These are phyloP conservation scores for Endoconidiophora polonica DNA, from an alignment of 2,329 filamentous ascomycete genomes.

Conservation along the genomic window DNA sequence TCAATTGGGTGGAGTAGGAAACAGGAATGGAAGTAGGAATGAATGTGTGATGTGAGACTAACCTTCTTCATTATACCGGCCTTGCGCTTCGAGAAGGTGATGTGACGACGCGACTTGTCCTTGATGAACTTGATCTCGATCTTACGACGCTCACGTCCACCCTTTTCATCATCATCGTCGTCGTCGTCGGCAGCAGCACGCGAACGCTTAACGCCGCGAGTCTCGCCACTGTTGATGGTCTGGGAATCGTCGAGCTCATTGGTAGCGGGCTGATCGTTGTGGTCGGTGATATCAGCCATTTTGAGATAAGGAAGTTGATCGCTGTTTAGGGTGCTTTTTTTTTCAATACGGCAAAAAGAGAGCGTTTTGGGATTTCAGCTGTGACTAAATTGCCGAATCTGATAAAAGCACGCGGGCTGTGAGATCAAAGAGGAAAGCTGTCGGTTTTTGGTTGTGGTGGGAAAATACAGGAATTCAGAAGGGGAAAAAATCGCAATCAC, in stretches of 20 bases:
- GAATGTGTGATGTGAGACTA: constrained; percentile 21
- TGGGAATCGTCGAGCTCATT: constrained; percentile 59
- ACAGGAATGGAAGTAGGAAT: not conserved
- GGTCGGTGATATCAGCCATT: constrained; percentile 69
- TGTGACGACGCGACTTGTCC: constrained; percentile 98
- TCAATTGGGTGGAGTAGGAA: not conserved
- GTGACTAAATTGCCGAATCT: no score
- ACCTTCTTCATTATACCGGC: constrained; percentile 99
- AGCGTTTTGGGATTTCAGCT: not conserved
- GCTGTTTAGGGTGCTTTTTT: constrained; percentile 7
- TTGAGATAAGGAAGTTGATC: constrained; percentile 10
- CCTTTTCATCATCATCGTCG: constrained; percentile 95
- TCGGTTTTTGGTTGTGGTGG: not conserved
- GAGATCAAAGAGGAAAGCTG: not conserved
- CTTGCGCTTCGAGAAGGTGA: constrained; percentile 99
- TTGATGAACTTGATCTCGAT: constrained; percentile 99
- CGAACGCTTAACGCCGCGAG: constrained; percentile 76
- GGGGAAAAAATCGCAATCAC: not conserved
- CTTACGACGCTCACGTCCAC: constrained; percentile 93
- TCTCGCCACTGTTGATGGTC: constrained; percentile 44
- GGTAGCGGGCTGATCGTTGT: constrained; percentile 60
- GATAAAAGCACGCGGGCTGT: not conserved
- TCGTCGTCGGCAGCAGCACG: constrained; percentile 83
- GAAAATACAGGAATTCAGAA: not conserved
- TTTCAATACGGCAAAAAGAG: not conserved